These are phyloP conservation scores for Penicillium sp. DNA, from an alignment of 2,329 filamentous ascomycete genomes.

Conservation along the genomic window DNA sequence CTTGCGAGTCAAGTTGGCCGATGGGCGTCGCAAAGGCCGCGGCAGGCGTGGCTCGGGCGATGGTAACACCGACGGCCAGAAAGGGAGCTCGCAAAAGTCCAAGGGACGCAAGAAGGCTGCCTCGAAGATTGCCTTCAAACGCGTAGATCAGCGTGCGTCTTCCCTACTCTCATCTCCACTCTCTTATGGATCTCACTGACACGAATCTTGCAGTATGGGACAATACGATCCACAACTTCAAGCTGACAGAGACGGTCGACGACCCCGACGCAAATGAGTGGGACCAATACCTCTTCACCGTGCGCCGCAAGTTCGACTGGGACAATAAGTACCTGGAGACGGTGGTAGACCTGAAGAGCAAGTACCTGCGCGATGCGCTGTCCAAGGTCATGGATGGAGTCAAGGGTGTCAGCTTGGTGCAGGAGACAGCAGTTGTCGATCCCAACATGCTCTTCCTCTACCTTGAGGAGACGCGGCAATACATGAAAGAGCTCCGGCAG, in stretches of 20 bases:
- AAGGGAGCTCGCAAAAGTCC: no score
- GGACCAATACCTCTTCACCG: conserved; percentile 72
- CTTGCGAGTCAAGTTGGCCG: no score
- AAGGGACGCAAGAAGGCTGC: conserved; percentile 42
- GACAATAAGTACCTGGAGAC: conserved; percentile 71
- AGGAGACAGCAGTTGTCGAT: conserved; percentile 65
- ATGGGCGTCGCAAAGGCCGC: no score
- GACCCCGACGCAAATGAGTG: conserved; percentile 59
- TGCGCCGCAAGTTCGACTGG: conserved; percentile 73
- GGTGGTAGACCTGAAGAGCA: conserved; percentile 76
- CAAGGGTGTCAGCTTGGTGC: conserved; percentile 69
- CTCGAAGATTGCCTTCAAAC: conserved; percentile 59
- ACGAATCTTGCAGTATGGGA: conserved; percentile 48
- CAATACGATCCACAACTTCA: conserved; percentile 55
- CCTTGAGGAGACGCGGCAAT: conserved; percentile 62
- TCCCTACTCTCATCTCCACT: background rate
- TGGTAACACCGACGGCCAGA: no score
- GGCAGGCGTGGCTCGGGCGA: no score
- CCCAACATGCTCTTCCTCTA: conserved; percentile 67
- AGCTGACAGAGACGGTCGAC: conserved; percentile 56
- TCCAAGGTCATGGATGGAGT: conserved; percentile 64
- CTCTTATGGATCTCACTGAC: no score
- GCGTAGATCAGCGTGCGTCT: conserved; percentile 52
- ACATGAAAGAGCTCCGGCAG: conserved; percentile 56
- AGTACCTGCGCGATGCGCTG: conserved; percentile 62